phyloP scores from a whole-genome alignment of 139 green algal genomes.

The Chlorella sp. region DNA sequence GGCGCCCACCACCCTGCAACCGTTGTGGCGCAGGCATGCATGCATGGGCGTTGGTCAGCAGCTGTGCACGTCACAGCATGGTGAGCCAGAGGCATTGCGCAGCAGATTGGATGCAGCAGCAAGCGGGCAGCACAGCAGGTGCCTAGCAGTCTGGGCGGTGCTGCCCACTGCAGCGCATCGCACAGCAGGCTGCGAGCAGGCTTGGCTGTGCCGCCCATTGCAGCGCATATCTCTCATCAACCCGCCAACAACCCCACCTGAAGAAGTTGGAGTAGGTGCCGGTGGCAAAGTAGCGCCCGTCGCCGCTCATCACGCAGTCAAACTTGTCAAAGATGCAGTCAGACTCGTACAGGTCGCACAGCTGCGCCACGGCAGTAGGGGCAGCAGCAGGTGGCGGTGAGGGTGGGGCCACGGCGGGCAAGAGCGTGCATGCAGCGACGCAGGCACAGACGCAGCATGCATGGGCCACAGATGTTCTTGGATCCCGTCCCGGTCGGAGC shows the following conservation, averaged over 20 bases:
- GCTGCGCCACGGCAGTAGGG: too few species aligned
- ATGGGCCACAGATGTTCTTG: too few species aligned
- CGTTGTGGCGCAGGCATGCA: not conserved
- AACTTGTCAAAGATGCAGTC: constrained; percentile 99
- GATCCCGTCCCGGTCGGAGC: too few species aligned
- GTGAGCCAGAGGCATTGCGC: not conserved
- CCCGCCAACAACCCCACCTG: constrained; percentile 54
- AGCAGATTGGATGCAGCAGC: too few species aligned
- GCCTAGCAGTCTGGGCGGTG: too few species aligned
- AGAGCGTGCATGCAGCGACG: not conserved
- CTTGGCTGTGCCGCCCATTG: not conserved
- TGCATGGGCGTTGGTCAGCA: not conserved
- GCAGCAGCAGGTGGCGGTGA: not conserved
- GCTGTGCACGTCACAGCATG: not conserved
- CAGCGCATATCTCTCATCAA: not conserved
- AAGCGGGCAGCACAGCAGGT: too few species aligned
- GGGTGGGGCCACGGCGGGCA: not conserved
- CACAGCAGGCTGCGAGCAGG: too few species aligned
- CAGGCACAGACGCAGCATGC: not conserved
- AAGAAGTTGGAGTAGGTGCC: constrained; percentile 96
- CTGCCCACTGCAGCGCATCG: too few species aligned
- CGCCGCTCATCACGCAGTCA: constrained; percentile 87
- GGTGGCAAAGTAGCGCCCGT: constrained; percentile 81
- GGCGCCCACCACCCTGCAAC: constrained; percentile 7
- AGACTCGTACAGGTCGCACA: constrained; percentile 99